Evolutionary conservation across 306 rosid species (phyloP).

Genomic region (Prunus persica): DNA sequence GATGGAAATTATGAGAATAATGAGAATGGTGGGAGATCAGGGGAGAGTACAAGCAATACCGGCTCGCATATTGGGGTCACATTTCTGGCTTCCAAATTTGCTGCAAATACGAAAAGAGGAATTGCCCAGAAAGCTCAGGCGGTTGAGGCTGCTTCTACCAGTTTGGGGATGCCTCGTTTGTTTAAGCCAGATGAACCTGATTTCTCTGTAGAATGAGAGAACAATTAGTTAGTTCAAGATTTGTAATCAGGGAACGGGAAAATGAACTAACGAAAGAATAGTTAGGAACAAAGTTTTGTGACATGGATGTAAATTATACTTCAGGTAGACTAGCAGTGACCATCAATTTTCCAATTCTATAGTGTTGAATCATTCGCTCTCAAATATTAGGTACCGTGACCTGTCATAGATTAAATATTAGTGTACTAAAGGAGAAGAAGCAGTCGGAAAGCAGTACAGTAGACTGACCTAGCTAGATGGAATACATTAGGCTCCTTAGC

Average conservation of each 20-base stretch:
- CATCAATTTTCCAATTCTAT: background rate
- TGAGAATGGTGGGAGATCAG: conserved; percentile 19
- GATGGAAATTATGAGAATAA: conserved; percentile 23
- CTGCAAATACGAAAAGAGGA: conserved; percentile 67
- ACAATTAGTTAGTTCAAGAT: conserved; percentile 34
- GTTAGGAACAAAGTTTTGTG: conserved; percentile 28
- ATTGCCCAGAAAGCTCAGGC: conserved; percentile 32
- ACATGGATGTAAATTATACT: conserved; percentile 32
- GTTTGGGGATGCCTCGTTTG: conserved; percentile 60
- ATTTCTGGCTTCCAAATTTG: conserved; percentile 73
- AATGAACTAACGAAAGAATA: conserved; percentile 20
- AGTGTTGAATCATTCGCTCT: background rate
- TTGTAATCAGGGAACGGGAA: conserved; percentile 1
- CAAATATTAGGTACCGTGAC: background rate
- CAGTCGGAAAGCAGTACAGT: too few species aligned
- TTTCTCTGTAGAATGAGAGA: conserved; percentile 47
- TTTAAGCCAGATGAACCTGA: conserved; percentile 90
- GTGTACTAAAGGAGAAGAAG: too few species aligned
- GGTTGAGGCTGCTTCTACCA: conserved; percentile 35
- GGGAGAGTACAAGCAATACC: conserved; percentile 10
- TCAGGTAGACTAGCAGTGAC: conserved; percentile 18
- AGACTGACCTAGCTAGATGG: background rate
- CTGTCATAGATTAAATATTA: background rate
- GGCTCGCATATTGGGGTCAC: conserved; percentile 51
- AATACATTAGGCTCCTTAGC: background rate